A percentile compares a stretch with the other conserved stretches of the same genome.
Conservation (phyloP, 164 flowering plant genomes). For the Vitis labrusca region DNA sequence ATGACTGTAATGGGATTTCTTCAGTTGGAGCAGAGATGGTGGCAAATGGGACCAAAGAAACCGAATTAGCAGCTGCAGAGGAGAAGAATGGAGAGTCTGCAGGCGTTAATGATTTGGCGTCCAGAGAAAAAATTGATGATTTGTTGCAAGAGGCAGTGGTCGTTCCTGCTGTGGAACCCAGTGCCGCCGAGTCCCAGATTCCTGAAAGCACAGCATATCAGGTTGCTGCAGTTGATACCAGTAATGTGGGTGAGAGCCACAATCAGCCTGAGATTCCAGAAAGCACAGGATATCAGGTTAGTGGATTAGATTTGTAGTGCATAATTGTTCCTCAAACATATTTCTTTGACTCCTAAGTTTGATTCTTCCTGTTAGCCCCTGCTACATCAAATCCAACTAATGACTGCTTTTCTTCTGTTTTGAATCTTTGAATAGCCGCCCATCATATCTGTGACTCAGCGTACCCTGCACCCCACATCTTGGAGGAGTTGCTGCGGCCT, state of each 20-base stretch:
- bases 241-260: not conserved
- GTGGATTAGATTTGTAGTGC: not conserved
- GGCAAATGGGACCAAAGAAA: conserved; percentile 3
- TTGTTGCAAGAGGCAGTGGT: not conserved
- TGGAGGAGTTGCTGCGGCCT: conserved; percentile 43
- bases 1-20: conserved; percentile 5
- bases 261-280: conserved; percentile 9
- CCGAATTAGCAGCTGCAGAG: not conserved
- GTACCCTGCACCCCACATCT: conserved; percentile 20
- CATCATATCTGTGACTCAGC: conserved; percentile 17
- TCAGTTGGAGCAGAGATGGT: not conserved
- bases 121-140: not conserved
- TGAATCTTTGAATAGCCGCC: conserved; percentile 15
- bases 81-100: not conserved
- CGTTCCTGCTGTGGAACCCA: not conserved
- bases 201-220: not conserved
- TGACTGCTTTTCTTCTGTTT: not conserved
- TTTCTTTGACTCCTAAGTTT: not conserved
- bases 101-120: not conserved
- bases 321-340: not conserved
- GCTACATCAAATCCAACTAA: not conserved
- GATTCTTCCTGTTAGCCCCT: not conserved
- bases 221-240: not conserved
- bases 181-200: no score
- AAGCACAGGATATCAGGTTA: conserved; percentile 18